A percentile compares a stretch with the other conserved stretches of the same genome.
phyloP scores from a whole-genome alignment of 169 alveolate species.

The Toxoplasma gondii region DNA sequence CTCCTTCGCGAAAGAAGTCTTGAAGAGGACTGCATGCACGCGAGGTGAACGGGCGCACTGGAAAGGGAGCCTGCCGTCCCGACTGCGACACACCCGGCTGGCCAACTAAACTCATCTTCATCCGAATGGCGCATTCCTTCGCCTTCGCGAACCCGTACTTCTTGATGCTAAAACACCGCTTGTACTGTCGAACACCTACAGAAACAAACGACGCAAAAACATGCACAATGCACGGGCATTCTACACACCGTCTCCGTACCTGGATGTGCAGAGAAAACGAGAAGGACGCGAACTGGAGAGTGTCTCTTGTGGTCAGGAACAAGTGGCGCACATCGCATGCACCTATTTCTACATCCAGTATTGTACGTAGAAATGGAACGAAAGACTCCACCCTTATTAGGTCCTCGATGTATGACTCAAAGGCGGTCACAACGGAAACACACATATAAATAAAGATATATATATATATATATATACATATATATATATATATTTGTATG shows the following conservation, averaged over 20 bases:
- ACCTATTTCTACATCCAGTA: too few relatives aligned
- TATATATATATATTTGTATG: too few relatives aligned
- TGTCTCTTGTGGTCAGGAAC: too few relatives aligned
- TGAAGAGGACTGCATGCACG: neutral
- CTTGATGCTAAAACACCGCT: constrained; percentile 59
- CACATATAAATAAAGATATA: too few relatives aligned
- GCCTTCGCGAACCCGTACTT: constrained; percentile 47
- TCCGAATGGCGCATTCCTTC: constrained; percentile 5
- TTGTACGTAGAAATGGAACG: too few relatives aligned
- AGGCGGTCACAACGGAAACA: too few relatives aligned
- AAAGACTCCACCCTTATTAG: too few relatives aligned
- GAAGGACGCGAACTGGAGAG: neutral
- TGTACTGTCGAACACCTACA: constrained; percentile 41
- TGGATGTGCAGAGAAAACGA: too few relatives aligned
- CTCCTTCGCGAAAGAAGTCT: neutral
- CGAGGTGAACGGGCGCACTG: neutral
- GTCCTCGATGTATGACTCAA: too few relatives aligned
- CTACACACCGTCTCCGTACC: too few relatives aligned
- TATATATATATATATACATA: neutral
- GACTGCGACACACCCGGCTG: neutral
- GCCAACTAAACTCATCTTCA: neutral
- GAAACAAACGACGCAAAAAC: neutral
- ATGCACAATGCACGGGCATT: too few relatives aligned
- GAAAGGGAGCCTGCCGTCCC: neutral
- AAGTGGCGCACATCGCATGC: too few relatives aligned